Percentiles rank a stretch among this genome's conserved stretches.
Evolutionary conservation across 441 rosid species (phyloP).

Genomic region (Arabidopsis hybrid): DNA sequence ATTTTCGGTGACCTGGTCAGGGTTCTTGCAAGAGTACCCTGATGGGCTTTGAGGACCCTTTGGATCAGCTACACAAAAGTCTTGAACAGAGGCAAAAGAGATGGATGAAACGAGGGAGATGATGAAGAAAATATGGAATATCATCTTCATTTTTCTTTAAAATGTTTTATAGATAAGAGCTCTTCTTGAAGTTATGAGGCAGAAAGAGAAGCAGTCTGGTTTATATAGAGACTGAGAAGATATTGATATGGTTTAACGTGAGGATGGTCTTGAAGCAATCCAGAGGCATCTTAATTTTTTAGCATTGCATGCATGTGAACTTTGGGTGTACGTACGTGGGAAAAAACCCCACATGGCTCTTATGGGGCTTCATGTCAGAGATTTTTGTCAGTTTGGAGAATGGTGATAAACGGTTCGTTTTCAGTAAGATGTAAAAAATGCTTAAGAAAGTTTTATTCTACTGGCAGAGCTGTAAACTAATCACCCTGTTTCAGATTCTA

Average conservation of each 20-base stretch:
- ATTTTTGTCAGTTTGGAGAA: constrained; percentile 36
- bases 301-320: constrained; percentile 49
- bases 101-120: constrained; percentile 54
- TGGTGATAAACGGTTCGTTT: constrained; percentile 12
- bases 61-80: constrained; percentile 78
- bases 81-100: constrained; percentile 63
- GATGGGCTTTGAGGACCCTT: constrained; percentile 60
- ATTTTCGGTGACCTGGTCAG: constrained; percentile 51
- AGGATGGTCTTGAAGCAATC: constrained; percentile 43
- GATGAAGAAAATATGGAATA: constrained; percentile 49
- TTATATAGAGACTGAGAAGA: constrained; percentile 38
- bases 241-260: constrained; percentile 42
- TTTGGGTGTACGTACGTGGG: constrained; percentile 44
- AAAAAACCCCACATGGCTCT: constrained; percentile 39
- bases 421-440: not conserved
- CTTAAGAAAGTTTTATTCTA: not conserved
- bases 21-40: constrained; percentile 75
- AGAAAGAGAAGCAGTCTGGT: constrained; percentile 9
- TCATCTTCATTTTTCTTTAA: constrained; percentile 46
- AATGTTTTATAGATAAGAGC: not conserved
- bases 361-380: constrained; percentile 43
- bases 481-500: not conserved
- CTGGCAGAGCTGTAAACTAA: not conserved
- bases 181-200: constrained; percentile 25
- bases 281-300: not conserved